Conservation (phyloP, 2,329 filamentous ascomycete species). For the Penicillium concentricum region DNA sequence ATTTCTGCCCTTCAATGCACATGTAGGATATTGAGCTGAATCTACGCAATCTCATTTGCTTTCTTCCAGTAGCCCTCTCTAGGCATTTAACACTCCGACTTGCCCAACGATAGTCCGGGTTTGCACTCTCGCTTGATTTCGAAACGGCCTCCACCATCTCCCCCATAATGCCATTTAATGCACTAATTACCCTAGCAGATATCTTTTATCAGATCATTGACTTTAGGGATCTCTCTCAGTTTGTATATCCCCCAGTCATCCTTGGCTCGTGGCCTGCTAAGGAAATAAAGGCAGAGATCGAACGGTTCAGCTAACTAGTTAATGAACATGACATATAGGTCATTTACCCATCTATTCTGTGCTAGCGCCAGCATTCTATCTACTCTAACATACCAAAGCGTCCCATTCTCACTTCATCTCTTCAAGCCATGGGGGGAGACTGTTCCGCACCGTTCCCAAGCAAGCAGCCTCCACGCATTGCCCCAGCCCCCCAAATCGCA, state of each 20-base stretch:
- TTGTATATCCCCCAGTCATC: not conserved
- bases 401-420: too few species aligned
- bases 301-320: too few species aligned
- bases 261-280: not conserved
- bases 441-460: too few species aligned
- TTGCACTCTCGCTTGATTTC: not conserved
- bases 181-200: not conserved
- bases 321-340: too few species aligned
- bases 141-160: not conserved
- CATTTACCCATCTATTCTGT: too few species aligned
- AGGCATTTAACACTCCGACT: not conserved
- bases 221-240: not conserved
- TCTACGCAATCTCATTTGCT: not conserved
- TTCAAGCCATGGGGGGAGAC: too few species aligned
- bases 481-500: too few species aligned
- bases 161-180: not conserved
- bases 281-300: too few species aligned
- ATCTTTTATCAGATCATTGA: not conserved
- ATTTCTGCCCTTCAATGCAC: not conserved
- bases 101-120: not conserved
- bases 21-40: slow-evolving; percentile 6
- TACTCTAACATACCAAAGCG: too few species aligned
- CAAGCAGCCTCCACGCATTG: too few species aligned
- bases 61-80: not conserved
- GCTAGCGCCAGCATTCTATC: too few species aligned